A percentile compares a stretch with the other conserved stretches of the same genome.
phyloP scores from a whole-genome alignment of 306 rosid species.

The Neltuma alba region DNA sequence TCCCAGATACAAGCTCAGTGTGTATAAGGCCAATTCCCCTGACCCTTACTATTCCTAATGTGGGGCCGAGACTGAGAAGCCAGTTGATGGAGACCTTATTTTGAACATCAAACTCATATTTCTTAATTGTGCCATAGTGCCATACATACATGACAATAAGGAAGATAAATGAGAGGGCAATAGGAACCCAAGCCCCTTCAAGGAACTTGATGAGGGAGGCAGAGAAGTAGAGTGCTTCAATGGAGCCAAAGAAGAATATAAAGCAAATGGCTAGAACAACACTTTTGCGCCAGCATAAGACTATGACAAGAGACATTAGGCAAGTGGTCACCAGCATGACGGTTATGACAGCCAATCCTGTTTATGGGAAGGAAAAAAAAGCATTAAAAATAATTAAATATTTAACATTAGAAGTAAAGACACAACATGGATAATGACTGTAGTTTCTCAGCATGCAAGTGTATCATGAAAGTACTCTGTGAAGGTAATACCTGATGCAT shows the following conservation, averaged over 20 bases:
- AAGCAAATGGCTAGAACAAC: constrained; percentile 69
- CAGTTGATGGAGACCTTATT: constrained; percentile 95
- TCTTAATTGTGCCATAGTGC: constrained; percentile 95
- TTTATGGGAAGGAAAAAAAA: constrained; percentile 31
- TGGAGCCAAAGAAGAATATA: constrained; percentile 84
- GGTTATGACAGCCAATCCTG: constrained; percentile 97
- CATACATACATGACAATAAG: constrained; percentile 83
- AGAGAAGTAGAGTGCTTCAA: constrained; percentile 97
- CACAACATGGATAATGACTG: neutral
- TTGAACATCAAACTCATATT: constrained; percentile 91
- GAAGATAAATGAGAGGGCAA: constrained; percentile 90
- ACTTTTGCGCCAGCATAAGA: constrained; percentile 88
- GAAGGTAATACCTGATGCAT: constrained; percentile 80
- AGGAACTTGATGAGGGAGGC: constrained; percentile 95
- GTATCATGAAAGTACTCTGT: constrained; percentile 14
- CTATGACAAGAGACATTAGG: constrained; percentile 93
- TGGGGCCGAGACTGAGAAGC: constrained; percentile 83
- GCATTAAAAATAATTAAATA: neutral
- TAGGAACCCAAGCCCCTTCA: constrained; percentile 98
- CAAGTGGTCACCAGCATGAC: constrained; percentile 96
- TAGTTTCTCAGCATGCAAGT: neutral
- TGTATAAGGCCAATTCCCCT: constrained; percentile 94
- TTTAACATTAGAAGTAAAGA: neutral
- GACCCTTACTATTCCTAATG: constrained; percentile 86
- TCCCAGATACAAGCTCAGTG: constrained; percentile 92